phyloP scores from a whole-genome alignment of 78 protist species.

The Emiliania huxleyi region DNA sequence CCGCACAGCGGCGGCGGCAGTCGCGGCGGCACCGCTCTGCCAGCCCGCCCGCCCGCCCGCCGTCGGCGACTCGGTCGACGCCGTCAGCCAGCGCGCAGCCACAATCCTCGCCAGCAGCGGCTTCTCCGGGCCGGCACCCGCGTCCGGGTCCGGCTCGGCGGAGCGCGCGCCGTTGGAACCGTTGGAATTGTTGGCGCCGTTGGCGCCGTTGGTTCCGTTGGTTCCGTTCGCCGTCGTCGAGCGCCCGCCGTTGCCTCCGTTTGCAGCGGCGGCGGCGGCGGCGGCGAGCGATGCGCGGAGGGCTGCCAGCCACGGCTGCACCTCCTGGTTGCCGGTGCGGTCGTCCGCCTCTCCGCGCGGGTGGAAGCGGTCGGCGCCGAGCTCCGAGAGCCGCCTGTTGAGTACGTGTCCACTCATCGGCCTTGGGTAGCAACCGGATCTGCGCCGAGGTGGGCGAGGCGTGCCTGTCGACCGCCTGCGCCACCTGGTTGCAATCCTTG shows the following conservation, averaged over 20 bases:
- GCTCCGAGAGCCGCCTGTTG: background rate
- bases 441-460: too few species aligned
- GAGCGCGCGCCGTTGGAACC: background rate
- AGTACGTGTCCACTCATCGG: too few species aligned
- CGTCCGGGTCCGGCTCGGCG: background rate
- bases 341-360: slow-evolving; percentile 32
- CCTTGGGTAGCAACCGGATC: too few species aligned
- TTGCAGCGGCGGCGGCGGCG: background rate
- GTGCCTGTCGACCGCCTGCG: background rate
- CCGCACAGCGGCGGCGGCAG: background rate
- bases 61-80: background rate
- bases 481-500: slow-evolving; percentile 35
- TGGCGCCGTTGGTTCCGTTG: background rate
- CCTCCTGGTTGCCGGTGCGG: slow-evolving; percentile 11
- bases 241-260: background rate
- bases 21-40: background rate
- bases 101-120: background rate
- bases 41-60: background rate
- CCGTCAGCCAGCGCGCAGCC: background rate
- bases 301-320: background rate
- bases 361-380: background rate
- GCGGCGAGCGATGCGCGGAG: background rate
- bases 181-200: too few species aligned
- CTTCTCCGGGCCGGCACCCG: background rate
- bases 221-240: background rate